Evolutionary conservation across 164 flowering plant species (phyloP), one percentile per base, ranked within the genome.

Genomic region (Vitis amurensis): DNA sequence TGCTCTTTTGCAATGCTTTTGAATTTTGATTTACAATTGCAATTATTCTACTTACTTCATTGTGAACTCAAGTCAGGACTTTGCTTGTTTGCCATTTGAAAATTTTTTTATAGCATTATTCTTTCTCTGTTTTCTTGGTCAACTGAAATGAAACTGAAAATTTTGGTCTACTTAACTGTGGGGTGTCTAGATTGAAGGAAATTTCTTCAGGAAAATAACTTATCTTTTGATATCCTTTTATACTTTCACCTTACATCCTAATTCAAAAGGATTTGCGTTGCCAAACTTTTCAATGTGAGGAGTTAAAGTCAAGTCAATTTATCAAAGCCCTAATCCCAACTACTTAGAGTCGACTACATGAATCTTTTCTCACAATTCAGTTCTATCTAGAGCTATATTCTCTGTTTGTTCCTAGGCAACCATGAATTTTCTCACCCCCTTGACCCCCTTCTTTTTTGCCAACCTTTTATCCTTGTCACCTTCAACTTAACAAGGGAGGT

Each of bases 1-100:
- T 92, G 23, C 23, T 48, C 30, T 29, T 55, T 30, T 56, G 29
- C 61, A 37, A 37, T 63, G 68, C n/a, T 64, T 13, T 58, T 37
- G 55, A n/a, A 8, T 55, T 17, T 70, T 44, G 29, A 44, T 48
- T 11, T 27, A 11, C 2, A 17, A 53, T 57, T 11, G 66, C 16
- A 3, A 9, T 63, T 15, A 12, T 48, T 14, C 44, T 23, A 23
- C 27, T 23, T 23, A n/a, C 27, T 66, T 30, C 19, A 11, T 11
- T 63, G 30, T 53, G 29, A 53, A 13, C 23, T 66, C 15, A 3
- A 5, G 29, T 53, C 27, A 9, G 30, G 50, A 9, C 17, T 49
- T 66, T 53, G 52, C 12, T 67, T 55, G 29, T 52, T 16, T 37
- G 4, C 44, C 44, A 3, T 37, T 37, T 37, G 44, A 37, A 37